A percentile compares a stretch with the other conserved stretches of the same genome.
phyloP scores from a whole-genome alignment of 768 basidiomycete species.

The Boletus barrowsii region DNA sequence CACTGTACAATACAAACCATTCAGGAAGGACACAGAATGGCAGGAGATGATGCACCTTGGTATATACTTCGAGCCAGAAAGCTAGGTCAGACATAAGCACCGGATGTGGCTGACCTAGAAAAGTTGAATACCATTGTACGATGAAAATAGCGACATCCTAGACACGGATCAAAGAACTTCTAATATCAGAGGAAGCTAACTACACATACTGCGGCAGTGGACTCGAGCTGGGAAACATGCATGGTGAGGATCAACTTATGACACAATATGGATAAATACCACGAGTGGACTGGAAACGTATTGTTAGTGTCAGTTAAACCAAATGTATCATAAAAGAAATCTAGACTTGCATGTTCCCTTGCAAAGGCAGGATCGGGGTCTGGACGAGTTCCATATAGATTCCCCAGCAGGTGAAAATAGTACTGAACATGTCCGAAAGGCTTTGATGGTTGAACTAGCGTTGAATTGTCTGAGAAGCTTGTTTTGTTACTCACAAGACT shows the following conservation, averaged over 20 bases:
- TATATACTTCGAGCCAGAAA: constrained; percentile 13
- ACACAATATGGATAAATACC: neutral
- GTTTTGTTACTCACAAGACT: constrained; percentile 2
- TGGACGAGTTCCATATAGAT: constrained; percentile 8
- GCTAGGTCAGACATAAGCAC: constrained; percentile 1
- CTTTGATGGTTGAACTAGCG: neutral
- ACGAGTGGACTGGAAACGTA: constrained; percentile 8
- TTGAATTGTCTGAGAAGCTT: neutral
- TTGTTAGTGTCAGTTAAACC: neutral
- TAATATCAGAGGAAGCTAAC: neutral
- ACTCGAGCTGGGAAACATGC: constrained; percentile 4
- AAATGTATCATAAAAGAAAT: neutral
- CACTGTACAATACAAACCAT: neutral
- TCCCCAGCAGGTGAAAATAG: constrained; percentile 8
- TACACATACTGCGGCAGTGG: constrained; percentile 12
- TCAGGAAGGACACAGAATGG: neutral
- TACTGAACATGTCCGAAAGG: constrained; percentile 13
- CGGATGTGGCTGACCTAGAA: neutral
- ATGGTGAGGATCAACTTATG: neutral
- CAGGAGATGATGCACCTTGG: neutral
- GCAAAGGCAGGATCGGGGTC: neutral
- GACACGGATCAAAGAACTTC: neutral
- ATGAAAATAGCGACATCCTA: constrained; percentile 8
- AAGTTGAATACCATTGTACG: constrained; percentile 10
- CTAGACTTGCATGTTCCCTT: constrained; percentile 5